Conservation (phyloP, 768 basidiomycete genomes). For the Trametes coccinea region DNA sequence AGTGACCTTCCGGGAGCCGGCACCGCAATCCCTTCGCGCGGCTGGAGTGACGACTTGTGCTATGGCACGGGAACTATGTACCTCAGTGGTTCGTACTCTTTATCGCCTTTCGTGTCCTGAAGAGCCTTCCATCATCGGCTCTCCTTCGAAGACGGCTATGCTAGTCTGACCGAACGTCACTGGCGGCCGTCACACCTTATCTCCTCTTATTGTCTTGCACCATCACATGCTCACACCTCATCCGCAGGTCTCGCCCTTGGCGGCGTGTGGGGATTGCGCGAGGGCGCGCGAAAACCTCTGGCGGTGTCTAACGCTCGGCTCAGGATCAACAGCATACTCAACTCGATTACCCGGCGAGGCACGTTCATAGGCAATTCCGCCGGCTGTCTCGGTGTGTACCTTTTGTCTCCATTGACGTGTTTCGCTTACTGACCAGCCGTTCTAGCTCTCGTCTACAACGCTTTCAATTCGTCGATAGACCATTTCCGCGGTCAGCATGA, state of each 20-base stretch:
- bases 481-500: conserved; percentile 89
- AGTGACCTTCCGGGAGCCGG: conserved; percentile 85
- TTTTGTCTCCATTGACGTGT: conserved; percentile 35
- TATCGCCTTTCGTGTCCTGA: conserved; percentile 30
- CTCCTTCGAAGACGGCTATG: conserved; percentile 22
- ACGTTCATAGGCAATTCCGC: conserved; percentile 98
- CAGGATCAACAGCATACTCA: conserved; percentile 95
- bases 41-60: conserved; percentile 99
- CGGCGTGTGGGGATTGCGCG: conserved; percentile 93
- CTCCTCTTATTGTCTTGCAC: conserved; percentile 76
- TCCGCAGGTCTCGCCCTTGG: conserved; percentile 89
- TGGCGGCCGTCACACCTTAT: conserved; percentile 58
- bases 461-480: conserved; percentile 93
- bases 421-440: conserved; percentile 40
- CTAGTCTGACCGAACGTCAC: conserved; percentile 32
- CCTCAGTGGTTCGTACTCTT: conserved; percentile 87
- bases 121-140: conserved; percentile 26
- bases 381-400: conserved; percentile 82
- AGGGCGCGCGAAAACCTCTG: conserved; percentile 86
- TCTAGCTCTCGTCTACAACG: conserved; percentile 93
- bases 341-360: conserved; percentile 94
- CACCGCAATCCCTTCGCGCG: conserved; percentile 91
- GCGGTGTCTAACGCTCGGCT: conserved; percentile 83
- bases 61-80: conserved; percentile 99
- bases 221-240: conserved; percentile 75